These are phyloP conservation scores for Diplodia intermedia DNA, from an alignment of 2,329 filamentous ascomycete genomes.

Conservation along the genomic window DNA sequence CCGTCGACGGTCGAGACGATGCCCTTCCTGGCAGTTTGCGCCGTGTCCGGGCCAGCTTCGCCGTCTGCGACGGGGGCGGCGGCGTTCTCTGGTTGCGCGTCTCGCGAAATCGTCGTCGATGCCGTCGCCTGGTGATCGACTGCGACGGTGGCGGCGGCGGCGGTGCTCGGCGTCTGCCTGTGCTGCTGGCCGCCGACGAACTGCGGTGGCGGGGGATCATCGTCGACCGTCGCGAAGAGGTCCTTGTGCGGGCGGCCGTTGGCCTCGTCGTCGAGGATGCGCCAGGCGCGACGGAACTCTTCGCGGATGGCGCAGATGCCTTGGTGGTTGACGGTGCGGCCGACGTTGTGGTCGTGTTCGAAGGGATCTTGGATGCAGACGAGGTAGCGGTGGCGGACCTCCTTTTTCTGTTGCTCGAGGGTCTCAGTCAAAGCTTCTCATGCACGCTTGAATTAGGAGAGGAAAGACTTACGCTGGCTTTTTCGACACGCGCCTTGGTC, in stretches of 20 bases:
- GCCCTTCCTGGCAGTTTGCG: background rate
- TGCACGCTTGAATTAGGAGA: too few species aligned
- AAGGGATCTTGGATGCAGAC: constrained; percentile 94
- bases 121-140: background rate
- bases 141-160: background rate
- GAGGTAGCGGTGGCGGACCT: constrained; percentile 79
- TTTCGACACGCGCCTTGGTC: constrained; percentile 77
- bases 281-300: constrained; percentile 82
- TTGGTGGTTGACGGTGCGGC: constrained; percentile 81
- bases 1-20: constrained; percentile 20
- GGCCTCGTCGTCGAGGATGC: constrained; percentile 54
- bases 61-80: background rate
- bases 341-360: constrained; percentile 86
- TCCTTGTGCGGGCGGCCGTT: constrained; percentile 16
- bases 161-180: background rate
- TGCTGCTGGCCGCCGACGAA: constrained; percentile 13
- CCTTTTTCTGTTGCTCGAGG: constrained; percentile 56
- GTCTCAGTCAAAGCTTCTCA: background rate
- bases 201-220: constrained; percentile 26
- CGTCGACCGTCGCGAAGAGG: constrained; percentile 25
- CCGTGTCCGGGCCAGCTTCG: background rate
- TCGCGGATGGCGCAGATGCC: constrained; percentile 83
- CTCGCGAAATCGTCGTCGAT: background rate
- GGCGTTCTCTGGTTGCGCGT: background rate
- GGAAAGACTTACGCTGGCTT: constrained; percentile 50